phyloP scores from a whole-genome alignment of 202 grass and related monocot species.

The Carex arenaria region DNA sequence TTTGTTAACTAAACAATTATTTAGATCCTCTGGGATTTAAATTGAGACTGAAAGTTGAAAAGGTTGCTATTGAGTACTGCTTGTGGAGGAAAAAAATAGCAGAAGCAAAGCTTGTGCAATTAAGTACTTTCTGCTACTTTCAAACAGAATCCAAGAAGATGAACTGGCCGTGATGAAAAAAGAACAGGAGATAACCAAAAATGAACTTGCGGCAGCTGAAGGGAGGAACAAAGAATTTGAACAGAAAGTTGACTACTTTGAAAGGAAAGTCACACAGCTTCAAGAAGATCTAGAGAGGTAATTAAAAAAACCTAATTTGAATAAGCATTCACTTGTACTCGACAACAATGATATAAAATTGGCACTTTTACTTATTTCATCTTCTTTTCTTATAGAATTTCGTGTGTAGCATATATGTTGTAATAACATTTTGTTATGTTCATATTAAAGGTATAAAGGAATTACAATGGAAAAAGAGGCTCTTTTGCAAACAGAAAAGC shows the following conservation, averaged over 20 bases:
- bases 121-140: not conserved
- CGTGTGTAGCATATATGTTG: not conserved
- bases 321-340: not conserved
- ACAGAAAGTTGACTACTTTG: conserved; percentile 53
- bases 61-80: conserved; percentile 23
- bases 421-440: not conserved
- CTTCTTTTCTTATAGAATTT: conserved; percentile 7
- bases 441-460: conserved; percentile 12
- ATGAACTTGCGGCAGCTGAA: conserved; percentile 43
- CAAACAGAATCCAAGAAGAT: conserved; percentile 53
- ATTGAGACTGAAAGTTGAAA: not conserved
- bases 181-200: conserved; percentile 56
- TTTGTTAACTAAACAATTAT: not conserved
- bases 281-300: conserved; percentile 48
- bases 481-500: conserved; percentile 42
- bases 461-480: conserved; percentile 10
- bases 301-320: conserved; percentile 7
- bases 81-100: conserved; percentile 18
- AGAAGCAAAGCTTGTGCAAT: not conserved
- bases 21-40: not conserved
- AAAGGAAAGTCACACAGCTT: conserved; percentile 55
- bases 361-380: not conserved
- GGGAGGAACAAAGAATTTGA: conserved; percentile 63
- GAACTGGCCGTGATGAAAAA: conserved; percentile 54
- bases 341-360: not conserved